These are phyloP conservation scores for button mushroom (Agaricus bisporus) DNA, from an alignment of 768 basidiomycete species.

Conservation along the genomic window DNA sequence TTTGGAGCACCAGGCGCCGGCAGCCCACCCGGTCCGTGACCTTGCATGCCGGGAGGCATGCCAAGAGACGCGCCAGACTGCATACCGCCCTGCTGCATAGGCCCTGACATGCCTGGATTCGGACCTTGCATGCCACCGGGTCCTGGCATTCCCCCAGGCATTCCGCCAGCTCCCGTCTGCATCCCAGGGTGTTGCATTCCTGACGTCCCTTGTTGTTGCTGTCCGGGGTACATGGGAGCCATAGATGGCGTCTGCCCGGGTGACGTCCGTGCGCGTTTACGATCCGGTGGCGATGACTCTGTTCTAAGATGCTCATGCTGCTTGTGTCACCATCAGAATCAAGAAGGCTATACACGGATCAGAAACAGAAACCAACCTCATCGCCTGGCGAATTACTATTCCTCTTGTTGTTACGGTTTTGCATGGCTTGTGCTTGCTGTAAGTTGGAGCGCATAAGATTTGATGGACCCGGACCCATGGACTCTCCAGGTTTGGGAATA, in stretches of 20 bases:
- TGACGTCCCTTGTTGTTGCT: slow-evolving; percentile 13
- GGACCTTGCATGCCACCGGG: slow-evolving; percentile 7
- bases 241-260: slow-evolving; percentile 39
- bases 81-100: slow-evolving; percentile 8
- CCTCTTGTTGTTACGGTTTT: slow-evolving; percentile 28
- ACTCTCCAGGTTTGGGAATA: slow-evolving; percentile 17
- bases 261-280: slow-evolving; percentile 47
- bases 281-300: slow-evolving; percentile 51
- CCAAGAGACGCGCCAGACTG: slow-evolving; percentile 4
- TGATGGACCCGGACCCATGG: slow-evolving; percentile 39
- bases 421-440: slow-evolving; percentile 21
- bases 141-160: slow-evolving; percentile 8
- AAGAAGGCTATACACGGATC: neutral
- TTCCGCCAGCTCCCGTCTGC: slow-evolving; percentile 3
- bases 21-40: slow-evolving; percentile 5
- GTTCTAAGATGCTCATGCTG: slow-evolving; percentile 44
- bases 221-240: slow-evolving; percentile 24
- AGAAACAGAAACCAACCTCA: slow-evolving; percentile 33
- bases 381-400: slow-evolving; percentile 60
- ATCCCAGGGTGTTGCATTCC: slow-evolving; percentile 10
- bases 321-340: slow-evolving; percentile 4
- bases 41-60: slow-evolving; percentile 7
- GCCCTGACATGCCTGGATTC: neutral
- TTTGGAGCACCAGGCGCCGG: slow-evolving; percentile 1
- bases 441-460: slow-evolving; percentile 20